phyloP scores from a whole-genome alignment of 2,329 filamentous ascomycete genomes.

The Aureobasidium sp. region DNA sequence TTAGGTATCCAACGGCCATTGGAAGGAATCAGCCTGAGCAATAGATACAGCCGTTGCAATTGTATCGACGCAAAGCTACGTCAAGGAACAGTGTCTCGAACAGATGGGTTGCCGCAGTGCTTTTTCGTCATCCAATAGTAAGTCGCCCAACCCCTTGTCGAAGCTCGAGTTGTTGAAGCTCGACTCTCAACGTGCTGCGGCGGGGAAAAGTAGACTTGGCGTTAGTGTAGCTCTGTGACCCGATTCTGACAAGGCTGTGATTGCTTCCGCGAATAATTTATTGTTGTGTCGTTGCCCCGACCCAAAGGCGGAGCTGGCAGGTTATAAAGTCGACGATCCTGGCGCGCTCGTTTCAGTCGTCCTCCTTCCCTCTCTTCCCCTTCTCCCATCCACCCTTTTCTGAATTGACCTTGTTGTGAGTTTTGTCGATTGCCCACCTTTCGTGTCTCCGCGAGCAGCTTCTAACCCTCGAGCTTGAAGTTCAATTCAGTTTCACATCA shows the following conservation, averaged over 20 bases:
- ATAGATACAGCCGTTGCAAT: conserved; percentile 7
- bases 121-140: conserved; percentile 11
- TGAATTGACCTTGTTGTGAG: conserved; percentile 9
- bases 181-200: conserved; percentile 10
- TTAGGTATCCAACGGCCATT: not conserved
- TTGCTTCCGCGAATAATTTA: conserved; percentile 8
- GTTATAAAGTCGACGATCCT: conserved; percentile 12
- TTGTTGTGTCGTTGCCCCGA: conserved; percentile 11
- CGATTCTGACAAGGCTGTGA: conserved; percentile 10
- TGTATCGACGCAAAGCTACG: conserved; percentile 2
- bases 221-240: conserved; percentile 12
- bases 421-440: not conserved
- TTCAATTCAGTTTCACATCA: conserved; percentile 3
- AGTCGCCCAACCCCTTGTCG: not conserved
- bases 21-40: not conserved
- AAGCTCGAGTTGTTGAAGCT: conserved; percentile 5
- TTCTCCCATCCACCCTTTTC: not conserved
- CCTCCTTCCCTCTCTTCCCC: not conserved
- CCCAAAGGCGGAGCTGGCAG: conserved; percentile 4
- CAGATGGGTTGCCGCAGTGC: not conserved
- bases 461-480: not conserved
- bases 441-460: not conserved
- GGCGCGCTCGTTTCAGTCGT: not conserved
- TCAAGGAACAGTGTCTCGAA: conserved; percentile 7
- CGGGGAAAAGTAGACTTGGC: not conserved